phyloP scores from a whole-genome alignment of 768 basidiomycete species.

The Pleurotus cornucopiae region DNA sequence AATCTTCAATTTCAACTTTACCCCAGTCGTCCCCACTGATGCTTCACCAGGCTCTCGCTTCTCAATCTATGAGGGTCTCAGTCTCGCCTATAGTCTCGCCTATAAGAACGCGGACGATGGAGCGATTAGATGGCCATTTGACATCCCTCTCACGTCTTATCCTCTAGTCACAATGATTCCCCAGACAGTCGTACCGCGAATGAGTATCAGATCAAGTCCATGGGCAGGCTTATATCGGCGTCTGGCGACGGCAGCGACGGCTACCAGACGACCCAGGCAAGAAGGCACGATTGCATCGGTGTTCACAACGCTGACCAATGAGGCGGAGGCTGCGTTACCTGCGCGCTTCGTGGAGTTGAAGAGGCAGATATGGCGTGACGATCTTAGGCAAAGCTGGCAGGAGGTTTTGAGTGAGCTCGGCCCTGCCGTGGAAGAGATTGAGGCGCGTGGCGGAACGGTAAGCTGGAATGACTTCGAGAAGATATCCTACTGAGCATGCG shows the following conservation, averaged over 20 bases:
- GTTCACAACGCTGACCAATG: constrained; percentile 34
- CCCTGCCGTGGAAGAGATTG: constrained; percentile 42
- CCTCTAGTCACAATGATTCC: too few species aligned
- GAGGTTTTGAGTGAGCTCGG: constrained; percentile 49
- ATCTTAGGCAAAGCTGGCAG: constrained; percentile 47
- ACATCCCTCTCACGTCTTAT: too few species aligned
- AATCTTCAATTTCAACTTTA: too few species aligned
- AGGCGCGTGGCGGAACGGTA: constrained; percentile 41
- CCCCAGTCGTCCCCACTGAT: too few species aligned
- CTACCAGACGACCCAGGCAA: constrained; percentile 24
- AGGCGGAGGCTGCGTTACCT: constrained; percentile 39
- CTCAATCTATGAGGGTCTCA: too few species aligned
- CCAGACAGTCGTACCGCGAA: too few species aligned
- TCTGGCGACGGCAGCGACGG: background rate
- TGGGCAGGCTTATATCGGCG: too few species aligned
- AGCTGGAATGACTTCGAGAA: constrained; percentile 10
- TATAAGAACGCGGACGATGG: too few species aligned
- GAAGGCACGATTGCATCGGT: constrained; percentile 37
- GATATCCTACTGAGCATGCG: background rate
- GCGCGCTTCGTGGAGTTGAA: constrained; percentile 59
- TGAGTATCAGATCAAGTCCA: too few species aligned
- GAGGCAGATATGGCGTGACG: constrained; percentile 42
- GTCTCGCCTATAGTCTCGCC: too few species aligned
- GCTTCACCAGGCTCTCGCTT: too few species aligned
- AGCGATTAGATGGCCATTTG: too few species aligned